phyloP scores from a whole-genome alignment of 345 rosid species.

The Brassica incana region DNA sequence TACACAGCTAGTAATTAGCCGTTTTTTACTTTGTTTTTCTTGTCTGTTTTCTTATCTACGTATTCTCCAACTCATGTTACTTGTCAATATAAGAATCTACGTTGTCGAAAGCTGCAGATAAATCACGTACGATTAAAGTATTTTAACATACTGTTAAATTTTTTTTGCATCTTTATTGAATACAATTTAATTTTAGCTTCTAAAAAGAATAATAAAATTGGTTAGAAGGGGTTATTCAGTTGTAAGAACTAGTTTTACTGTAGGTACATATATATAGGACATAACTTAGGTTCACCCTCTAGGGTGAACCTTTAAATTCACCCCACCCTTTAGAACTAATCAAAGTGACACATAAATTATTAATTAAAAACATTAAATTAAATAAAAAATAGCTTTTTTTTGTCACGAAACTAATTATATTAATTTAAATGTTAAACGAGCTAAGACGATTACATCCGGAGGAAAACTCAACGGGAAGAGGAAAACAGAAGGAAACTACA shows the following conservation, averaged over 20 bases:
- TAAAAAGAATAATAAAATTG: neutral
- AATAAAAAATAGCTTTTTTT: too few species aligned
- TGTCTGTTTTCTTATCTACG: slow-evolving; percentile 10
- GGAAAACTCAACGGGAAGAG: too few species aligned
- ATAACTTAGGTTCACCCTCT: too few species aligned
- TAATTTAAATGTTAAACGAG: too few species aligned
- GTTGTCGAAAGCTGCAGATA: neutral
- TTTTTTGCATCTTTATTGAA: neutral
- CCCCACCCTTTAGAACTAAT: too few species aligned
- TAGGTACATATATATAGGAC: too few species aligned
- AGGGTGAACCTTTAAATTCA: too few species aligned
- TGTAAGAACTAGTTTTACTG: neutral
- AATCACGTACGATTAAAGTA: neutral
- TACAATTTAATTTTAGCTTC: neutral
- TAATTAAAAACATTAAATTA: too few species aligned
- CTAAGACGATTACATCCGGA: too few species aligned
- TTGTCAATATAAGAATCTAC: neutral
- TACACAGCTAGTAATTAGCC: neutral
- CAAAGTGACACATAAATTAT: too few species aligned
- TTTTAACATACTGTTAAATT: neutral
- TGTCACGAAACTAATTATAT: too few species aligned
- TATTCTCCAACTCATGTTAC: slow-evolving; percentile 1
- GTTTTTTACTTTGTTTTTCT: neutral
- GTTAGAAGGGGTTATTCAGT: neutral
- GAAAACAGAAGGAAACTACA: too few species aligned